A percentile compares a stretch with the other conserved stretches of the same genome.
Conservation (phyloP, 768 basidiomycete genomes). For the Neoboletus brunneissimus region DNA sequence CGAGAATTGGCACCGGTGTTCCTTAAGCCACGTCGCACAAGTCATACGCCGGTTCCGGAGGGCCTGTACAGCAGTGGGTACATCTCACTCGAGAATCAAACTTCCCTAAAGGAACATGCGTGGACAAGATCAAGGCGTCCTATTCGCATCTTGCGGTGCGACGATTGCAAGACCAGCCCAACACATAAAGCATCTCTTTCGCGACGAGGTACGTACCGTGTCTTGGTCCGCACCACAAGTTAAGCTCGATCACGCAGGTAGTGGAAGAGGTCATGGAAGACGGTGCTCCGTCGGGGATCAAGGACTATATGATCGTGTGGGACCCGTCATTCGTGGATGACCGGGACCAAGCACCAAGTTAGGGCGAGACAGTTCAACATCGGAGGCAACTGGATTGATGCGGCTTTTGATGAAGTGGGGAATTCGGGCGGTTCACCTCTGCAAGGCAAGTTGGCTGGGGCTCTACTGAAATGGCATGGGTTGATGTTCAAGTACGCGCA, state of each 20-base stretch:
- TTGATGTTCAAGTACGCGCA: no score
- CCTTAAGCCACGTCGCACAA: slow-evolving; percentile 70
- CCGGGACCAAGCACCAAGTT: no score
- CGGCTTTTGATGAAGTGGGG: no score
- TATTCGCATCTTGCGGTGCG: slow-evolving; percentile 84
- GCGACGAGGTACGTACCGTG: slow-evolving; percentile 42
- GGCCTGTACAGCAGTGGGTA: slow-evolving; percentile 71
- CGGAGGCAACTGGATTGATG: no score
- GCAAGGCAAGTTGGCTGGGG: no score
- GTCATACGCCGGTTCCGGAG: slow-evolving; percentile 74
- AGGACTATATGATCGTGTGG: slow-evolving; percentile 84
- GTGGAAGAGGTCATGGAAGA: slow-evolving; percentile 72
- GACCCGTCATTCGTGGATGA: no score
- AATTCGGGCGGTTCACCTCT: no score
- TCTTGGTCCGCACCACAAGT: background rate
- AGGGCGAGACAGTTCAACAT: no score
- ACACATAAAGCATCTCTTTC: slow-evolving; percentile 81
- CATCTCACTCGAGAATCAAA: background rate
- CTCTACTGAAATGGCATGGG: no score
- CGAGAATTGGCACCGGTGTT: background rate
- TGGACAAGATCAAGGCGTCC: slow-evolving; percentile 44
- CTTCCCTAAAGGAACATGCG: background rate
- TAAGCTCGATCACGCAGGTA: slow-evolving; percentile 33
- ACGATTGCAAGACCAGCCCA: slow-evolving; percentile 73
- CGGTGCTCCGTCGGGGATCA: slow-evolving; percentile 77